phyloP scores from a whole-genome alignment of 73 alveolate species.

The Tetrahymena elliotti region DNA sequence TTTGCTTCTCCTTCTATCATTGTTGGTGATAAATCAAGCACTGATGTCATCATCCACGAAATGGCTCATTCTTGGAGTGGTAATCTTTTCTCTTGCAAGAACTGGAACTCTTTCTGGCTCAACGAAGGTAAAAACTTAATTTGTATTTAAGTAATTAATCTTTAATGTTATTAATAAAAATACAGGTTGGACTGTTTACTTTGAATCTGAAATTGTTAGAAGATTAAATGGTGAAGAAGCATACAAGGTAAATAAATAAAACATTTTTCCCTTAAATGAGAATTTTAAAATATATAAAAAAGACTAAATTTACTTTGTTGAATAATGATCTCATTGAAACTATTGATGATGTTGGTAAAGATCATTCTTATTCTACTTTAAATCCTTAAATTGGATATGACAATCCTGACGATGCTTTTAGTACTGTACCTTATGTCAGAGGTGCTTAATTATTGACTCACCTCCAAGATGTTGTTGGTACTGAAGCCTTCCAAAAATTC shows the following conservation, averaged over 20 bases:
- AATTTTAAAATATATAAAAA: too few relatives aligned
- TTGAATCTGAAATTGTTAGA: constrained; percentile 24
- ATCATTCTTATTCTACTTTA: constrained; percentile 62
- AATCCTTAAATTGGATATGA: constrained; percentile 69
- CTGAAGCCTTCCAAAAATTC: constrained; percentile 53
- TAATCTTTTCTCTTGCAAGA: constrained; percentile 85
- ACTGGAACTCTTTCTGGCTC: constrained; percentile 78
- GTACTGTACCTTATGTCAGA: constrained; percentile 95
- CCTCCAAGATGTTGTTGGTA: constrained; percentile 84
- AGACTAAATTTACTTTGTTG: neutral
- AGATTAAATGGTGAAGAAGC: constrained; percentile 11
- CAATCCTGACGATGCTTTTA: constrained; percentile 97
- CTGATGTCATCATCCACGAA: constrained; percentile 89
- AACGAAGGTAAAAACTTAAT: constrained; percentile 8
- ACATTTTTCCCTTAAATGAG: neutral
- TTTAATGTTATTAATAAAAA: neutral
- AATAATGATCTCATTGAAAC: neutral
- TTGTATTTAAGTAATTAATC: too few relatives aligned
- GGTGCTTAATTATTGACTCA: constrained; percentile 84
- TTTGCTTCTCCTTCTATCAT: constrained; percentile 90
- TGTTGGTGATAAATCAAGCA: constrained; percentile 92
- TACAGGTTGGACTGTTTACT: constrained; percentile 4
- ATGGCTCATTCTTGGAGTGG: constrained; percentile 99
- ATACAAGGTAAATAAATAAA: neutral
- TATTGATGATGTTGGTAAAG: constrained; percentile 39